Conservation (phyloP, 2,329 filamentous ascomycete genomes). For the Colletotrichum paranaense region DNA sequence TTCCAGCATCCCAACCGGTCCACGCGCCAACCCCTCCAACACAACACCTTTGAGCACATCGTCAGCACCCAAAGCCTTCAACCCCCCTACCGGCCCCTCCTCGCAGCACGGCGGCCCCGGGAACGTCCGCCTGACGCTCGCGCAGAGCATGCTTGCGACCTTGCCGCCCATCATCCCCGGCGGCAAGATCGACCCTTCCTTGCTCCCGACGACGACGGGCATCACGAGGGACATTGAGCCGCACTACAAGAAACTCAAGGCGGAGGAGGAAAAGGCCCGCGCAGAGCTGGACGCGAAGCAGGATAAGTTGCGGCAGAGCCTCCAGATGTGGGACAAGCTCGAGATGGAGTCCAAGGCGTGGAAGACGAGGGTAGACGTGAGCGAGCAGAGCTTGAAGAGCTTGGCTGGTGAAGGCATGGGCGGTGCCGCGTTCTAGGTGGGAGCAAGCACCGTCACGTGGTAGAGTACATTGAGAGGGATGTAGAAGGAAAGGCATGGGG, state of each 20-base stretch:
- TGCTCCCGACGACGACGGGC: constrained; percentile 55
- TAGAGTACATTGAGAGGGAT: not conserved
- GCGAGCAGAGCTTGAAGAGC: constrained; percentile 67
- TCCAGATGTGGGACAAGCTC: constrained; percentile 65
- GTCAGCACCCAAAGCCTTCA: constrained; percentile 58
- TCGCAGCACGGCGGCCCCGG: constrained; percentile 47
- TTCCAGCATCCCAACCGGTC: constrained; percentile 60
- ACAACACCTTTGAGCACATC: constrained; percentile 52
- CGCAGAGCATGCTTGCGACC: constrained; percentile 62
- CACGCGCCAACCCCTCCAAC: constrained; percentile 50
- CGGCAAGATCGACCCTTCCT: constrained; percentile 63
- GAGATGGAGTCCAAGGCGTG: constrained; percentile 65
- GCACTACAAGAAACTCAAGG: constrained; percentile 64
- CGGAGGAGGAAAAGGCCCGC: constrained; percentile 68
- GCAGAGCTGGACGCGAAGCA: constrained; percentile 64
- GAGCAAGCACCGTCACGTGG: not conserved
- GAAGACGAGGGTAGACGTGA: constrained; percentile 67
- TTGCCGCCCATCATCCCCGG: constrained; percentile 65
- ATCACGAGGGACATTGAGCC: constrained; percentile 65
- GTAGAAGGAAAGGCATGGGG: not conserved
- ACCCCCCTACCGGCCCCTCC: constrained; percentile 67
- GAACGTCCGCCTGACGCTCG: constrained; percentile 56
- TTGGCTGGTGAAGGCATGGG: constrained; percentile 66
- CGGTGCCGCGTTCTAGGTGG: constrained; percentile 62
- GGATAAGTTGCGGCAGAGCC: constrained; percentile 64